These are phyloP conservation scores for Gonapodya prolifera DNA, from an alignment of 192 early-diverging fungal species.

Conservation along the genomic window DNA sequence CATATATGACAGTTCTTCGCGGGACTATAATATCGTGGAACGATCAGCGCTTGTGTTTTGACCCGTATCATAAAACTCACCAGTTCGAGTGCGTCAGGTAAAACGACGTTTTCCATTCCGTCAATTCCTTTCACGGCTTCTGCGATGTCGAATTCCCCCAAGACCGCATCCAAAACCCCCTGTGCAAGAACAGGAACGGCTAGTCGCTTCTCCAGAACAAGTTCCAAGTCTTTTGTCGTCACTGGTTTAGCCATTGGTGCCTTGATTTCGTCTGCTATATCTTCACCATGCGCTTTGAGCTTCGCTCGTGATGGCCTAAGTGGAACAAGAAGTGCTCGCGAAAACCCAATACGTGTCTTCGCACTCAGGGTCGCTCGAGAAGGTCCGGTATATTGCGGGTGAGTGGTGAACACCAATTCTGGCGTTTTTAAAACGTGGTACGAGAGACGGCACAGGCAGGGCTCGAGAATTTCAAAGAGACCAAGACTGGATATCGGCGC, in stretches of 20 bases:
- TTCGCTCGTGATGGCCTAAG: not conserved
- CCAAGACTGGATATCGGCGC: not conserved
- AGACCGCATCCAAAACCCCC: not conserved
- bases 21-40: not conserved
- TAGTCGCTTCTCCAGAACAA: not conserved
- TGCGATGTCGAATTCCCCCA: not conserved
- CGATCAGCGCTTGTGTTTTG: not conserved
- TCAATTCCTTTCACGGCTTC: not conserved
- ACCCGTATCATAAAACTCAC: not conserved
- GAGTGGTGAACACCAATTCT: not conserved
- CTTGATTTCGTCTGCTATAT: not conserved
- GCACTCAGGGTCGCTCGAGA: not conserved
- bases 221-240: not conserved
- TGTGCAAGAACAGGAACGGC: not conserved
- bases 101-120: not conserved
- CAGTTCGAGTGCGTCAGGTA: not conserved
- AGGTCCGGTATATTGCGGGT: not conserved
- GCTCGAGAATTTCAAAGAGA: not conserved
- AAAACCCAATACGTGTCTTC: not conserved
- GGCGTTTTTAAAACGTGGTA: not conserved
- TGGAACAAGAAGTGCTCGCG: not conserved
- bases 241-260: not conserved
- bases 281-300: not conserved
- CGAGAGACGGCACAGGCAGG: not conserved
- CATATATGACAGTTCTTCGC: not conserved